A percentile compares a stretch with the other conserved stretches of the same genome.
Conservation (phyloP, 495 filamentous ascomycete species). For the Penicillium atrosanguineum region DNA sequence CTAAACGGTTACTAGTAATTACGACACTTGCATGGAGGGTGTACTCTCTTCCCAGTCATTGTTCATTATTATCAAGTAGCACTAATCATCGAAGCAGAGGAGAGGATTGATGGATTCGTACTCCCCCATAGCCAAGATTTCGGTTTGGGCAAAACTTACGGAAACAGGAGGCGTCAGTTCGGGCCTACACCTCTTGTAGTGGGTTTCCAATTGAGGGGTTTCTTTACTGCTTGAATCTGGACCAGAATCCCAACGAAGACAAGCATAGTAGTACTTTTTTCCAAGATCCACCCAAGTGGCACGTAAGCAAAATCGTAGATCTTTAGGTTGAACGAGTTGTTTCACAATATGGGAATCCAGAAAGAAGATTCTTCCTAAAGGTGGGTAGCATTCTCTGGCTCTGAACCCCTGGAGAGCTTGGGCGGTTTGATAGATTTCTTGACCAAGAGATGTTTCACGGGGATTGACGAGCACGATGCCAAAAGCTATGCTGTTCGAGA, state of each 20-base stretch:
- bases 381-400: background rate
- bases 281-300: slow-evolving; percentile 33
- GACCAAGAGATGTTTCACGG: slow-evolving; percentile 15
- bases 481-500: slow-evolving; percentile 9
- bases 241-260: slow-evolving; percentile 26
- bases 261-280: slow-evolving; percentile 34
- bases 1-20: background rate
- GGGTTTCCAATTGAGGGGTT: background rate
- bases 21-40: background rate
- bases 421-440: slow-evolving; percentile 23
- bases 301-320: slow-evolving; percentile 25
- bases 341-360: slow-evolving; percentile 26
- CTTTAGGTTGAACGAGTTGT: slow-evolving; percentile 9
- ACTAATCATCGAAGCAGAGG: background rate
- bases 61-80: background rate
- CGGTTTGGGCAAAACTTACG: slow-evolving; percentile 18
- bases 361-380: slow-evolving; percentile 34
- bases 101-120: slow-evolving; percentile 16
- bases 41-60: background rate
- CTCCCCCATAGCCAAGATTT: slow-evolving; percentile 26
- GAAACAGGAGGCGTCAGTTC: background rate
- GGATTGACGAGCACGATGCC: slow-evolving; percentile 25
- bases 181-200: background rate
- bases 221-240: background rate
- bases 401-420: slow-evolving; percentile 11